phyloP scores from a whole-genome alignment of 306 rosid genomes.

The Quillaja saponaria region DNA sequence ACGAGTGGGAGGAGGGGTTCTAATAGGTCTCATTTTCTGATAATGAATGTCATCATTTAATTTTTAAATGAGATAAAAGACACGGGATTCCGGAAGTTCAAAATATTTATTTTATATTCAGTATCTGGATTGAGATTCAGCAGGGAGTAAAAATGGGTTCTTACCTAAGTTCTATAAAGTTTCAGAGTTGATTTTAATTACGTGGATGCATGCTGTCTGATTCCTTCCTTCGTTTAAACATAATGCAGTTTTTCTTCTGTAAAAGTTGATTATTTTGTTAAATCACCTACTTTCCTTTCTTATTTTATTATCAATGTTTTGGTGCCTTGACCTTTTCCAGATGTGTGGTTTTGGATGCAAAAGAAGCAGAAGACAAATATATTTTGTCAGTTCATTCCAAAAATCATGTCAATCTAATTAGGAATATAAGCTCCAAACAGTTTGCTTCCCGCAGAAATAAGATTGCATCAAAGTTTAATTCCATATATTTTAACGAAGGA shows the following conservation, averaged over 20 bases:
- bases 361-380: slow-evolving; percentile 67
- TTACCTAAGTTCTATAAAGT: neutral
- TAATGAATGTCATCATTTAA: neutral
- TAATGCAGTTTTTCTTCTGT: too few species aligned
- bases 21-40: neutral
- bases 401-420: slow-evolving; percentile 61
- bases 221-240: too few species aligned
- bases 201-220: neutral
- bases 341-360: slow-evolving; percentile 75
- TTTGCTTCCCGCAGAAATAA: slow-evolving; percentile 47
- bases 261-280: too few species aligned
- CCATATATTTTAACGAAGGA: slow-evolving; percentile 80
- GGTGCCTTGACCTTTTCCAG: slow-evolving; percentile 43
- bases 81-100: neutral
- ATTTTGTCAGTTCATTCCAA: slow-evolving; percentile 62
- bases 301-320: too few species aligned
- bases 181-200: slow-evolving; percentile 5
- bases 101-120: neutral
- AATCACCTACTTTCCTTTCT: too few species aligned
- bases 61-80: neutral
- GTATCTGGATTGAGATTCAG: neutral
- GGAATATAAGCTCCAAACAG: slow-evolving; percentile 61
- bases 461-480: slow-evolving; percentile 48
- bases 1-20: too few species aligned
- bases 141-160: neutral